Evolutionary conservation across 2,329 filamentous ascomycete genomes (phyloP), one percentile per base, ranked within the genome.

Genomic region (Setomelanomma holmii): DNA sequence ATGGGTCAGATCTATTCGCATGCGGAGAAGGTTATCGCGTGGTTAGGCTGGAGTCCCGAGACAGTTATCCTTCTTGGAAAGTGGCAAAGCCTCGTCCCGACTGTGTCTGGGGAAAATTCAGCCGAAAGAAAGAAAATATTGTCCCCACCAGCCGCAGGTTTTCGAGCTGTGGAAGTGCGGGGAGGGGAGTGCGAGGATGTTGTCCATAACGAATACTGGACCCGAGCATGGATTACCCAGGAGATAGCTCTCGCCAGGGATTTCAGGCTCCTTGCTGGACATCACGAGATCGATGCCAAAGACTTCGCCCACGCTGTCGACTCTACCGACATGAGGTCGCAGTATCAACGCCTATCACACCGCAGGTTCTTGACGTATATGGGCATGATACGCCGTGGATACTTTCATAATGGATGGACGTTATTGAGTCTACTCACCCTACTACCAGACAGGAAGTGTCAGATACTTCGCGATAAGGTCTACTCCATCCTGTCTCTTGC

Each of bases 1-100:
- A 57, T 57, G 54, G 39, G 45, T 7, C 20, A 46, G 14, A 47
- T 57, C 4, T 57, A 57, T 19, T 24, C 34, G 20, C 8, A 22
- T 8, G 41, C 42, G 8, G 14, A 40, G 6, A 14, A 19, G 6
- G 49, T 51, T 6, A 5, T 22, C 16, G 21, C 40, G 8, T 51
- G 42, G 42, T 35, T 51, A 4, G 75, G 51, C n/a, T n/a, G 14
- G 5, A 38, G 34, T n/a, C 24, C 6, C 6, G 6, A 6, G 6
- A 6, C 12, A 12, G 24, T 27, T 6, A 12, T 12, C 6, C 12
- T 27, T 12, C 6, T 27, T 12, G 24, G 12, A 6, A 27, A 27
- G 24, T 27, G 24, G 24, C 6, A 27, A 6, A 27, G 12, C 24
- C 24, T 27, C 24, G 6, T 6, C 6, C 6, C 24, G 24, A 27